phyloP scores from a whole-genome alignment of 495 filamentous ascomycete species.

The Aspergillus olivimuriae region DNA sequence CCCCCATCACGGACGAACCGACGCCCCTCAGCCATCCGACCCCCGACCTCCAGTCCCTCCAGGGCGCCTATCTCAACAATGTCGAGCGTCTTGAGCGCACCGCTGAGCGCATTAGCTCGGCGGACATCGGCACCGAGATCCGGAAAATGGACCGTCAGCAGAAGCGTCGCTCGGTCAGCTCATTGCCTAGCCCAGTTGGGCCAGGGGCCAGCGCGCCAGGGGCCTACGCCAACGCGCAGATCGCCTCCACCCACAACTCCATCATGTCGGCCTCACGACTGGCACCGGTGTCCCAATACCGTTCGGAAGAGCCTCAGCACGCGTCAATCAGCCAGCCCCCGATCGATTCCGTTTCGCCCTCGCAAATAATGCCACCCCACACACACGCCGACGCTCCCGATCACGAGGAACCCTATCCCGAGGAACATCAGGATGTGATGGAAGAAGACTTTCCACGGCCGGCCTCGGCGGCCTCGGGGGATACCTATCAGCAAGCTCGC shows the following conservation, averaged over 20 bases:
- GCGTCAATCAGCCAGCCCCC: conserved; percentile 28
- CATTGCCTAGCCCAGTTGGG: conserved; percentile 56
- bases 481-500: conserved; percentile 63
- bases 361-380: conserved; percentile 21
- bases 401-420: conserved; percentile 11
- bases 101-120: conserved; percentile 74
- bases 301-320: conserved; percentile 30
- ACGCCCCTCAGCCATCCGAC: conserved; percentile 65
- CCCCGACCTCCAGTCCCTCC: conserved; percentile 66
- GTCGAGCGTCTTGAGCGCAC: conserved; percentile 76
- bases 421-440: conserved; percentile 12
- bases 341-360: conserved; percentile 23
- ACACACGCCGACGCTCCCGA: conserved; percentile 12
- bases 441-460: conserved; percentile 30
- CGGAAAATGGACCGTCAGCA: conserved; percentile 72
- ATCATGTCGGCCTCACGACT: conserved; percentile 50
- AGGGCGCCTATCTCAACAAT: conserved; percentile 69
- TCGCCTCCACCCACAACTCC: conserved; percentile 61
- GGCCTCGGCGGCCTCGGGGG: conserved; percentile 52
- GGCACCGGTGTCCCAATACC: conserved; percentile 41
- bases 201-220: no score
- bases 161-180: conserved; percentile 49
- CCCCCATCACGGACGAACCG: conserved; percentile 50
- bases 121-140: conserved; percentile 74
- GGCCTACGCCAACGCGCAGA: no score